A percentile compares a stretch with the other conserved stretches of the same genome.
Evolutionary conservation across 2,329 filamentous ascomycete species (phyloP).

Genomic region (Aspergillus sp.): DNA sequence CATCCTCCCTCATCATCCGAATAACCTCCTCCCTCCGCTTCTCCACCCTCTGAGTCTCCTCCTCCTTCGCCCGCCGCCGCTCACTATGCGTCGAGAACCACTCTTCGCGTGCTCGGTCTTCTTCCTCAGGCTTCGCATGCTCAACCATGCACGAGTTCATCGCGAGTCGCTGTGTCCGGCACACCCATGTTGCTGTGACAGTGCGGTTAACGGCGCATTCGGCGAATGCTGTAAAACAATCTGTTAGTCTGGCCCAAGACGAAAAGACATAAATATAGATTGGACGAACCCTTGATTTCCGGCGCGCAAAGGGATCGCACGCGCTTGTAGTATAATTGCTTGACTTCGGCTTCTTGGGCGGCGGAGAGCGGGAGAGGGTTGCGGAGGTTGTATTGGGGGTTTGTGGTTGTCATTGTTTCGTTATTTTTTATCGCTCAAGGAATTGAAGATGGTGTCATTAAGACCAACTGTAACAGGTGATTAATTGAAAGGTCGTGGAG

Average conservation of each 20-base stretch:
- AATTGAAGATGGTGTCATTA: background rate
- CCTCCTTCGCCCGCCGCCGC: conserved; percentile 66
- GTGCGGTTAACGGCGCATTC: conserved; percentile 84
- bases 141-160: conserved; percentile 96
- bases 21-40: conserved; percentile 43
- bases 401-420: conserved; percentile 2
- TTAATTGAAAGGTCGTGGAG: background rate
- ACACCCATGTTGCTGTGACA: conserved; percentile 83
- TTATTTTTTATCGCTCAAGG: background rate
- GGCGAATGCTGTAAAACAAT: conserved; percentile 72
- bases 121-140: conserved; percentile 78
- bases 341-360: conserved; percentile 77
- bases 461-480: too few species aligned
- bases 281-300: conserved; percentile 68
- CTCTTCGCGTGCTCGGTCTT: conserved; percentile 86
- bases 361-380: conserved; percentile 84
- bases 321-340: conserved; percentile 75
- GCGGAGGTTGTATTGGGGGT: conserved; percentile 46
- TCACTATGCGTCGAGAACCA: conserved; percentile 82
- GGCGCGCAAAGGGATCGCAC: conserved; percentile 73
- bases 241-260: background rate
- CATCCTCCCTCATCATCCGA: conserved; percentile 41
- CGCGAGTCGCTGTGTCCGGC: conserved; percentile 71
- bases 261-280: too few species aligned
- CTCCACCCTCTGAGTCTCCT: conserved; percentile 51